phyloP scores from a whole-genome alignment of 768 basidiomycete genomes.

The Hemileccinum impolitum region DNA sequence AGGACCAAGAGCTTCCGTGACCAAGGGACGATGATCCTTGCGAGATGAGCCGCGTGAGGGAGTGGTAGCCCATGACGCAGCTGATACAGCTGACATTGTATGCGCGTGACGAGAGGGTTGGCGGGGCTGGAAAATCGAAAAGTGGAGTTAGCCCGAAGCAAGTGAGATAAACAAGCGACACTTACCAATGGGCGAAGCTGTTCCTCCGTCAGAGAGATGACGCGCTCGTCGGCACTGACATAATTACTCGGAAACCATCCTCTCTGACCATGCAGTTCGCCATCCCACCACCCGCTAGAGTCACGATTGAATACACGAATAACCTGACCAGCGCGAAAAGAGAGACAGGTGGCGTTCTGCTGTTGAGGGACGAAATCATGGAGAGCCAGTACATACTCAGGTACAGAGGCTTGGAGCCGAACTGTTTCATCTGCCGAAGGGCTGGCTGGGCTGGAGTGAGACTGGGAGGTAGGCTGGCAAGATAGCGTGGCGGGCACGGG shows the following conservation, averaged over 20 bases:
- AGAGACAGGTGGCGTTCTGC: constrained; percentile 74
- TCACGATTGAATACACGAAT: constrained; percentile 90
- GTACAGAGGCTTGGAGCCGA: constrained; percentile 33
- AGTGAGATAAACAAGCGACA: constrained; percentile 1
- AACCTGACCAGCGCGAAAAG: constrained; percentile 86
- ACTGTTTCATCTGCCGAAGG: constrained; percentile 48
- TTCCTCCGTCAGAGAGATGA: constrained; percentile 52
- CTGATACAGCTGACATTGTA: constrained; percentile 49
- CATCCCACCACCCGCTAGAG: constrained; percentile 97
- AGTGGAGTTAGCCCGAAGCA: not conserved
- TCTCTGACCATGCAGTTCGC: constrained; percentile 80
- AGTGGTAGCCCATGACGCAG: constrained; percentile 52
- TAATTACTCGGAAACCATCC: constrained; percentile 99
- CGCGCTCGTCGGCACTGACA: constrained; percentile 62
- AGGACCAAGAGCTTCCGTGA: constrained; percentile 43
- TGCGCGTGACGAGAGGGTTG: constrained; percentile 45
- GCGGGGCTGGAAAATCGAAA: constrained; percentile 23
- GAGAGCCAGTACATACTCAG: constrained; percentile 85
- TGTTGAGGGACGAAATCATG: constrained; percentile 83
- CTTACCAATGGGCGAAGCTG: constrained; percentile 47
- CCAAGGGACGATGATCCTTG: constrained; percentile 42
- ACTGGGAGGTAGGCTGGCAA: constrained; percentile 7
- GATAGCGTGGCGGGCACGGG: constrained; percentile 35
- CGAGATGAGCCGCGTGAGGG: constrained; percentile 37
- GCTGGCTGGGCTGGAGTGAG: constrained; percentile 37